A percentile compares a stretch with the other conserved stretches of the same genome.
These are phyloP conservation scores for Gossypium ekmanianum DNA, from an alignment of 345 rosid genomes.

Conservation along the genomic window DNA sequence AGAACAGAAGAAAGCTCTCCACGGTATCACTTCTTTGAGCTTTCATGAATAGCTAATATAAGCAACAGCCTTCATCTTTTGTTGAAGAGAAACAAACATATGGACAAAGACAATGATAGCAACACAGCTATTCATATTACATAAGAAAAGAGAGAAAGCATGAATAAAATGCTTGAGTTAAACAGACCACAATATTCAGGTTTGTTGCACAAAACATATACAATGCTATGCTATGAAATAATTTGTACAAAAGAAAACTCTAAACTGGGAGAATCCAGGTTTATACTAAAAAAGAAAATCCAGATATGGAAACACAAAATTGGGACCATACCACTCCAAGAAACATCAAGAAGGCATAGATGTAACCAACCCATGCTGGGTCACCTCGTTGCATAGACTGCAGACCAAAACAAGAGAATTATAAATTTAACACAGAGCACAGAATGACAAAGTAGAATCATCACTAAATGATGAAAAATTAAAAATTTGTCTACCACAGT, in stretches of 20 bases:
- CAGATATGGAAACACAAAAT: not conserved
- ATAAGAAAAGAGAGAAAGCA: not conserved
- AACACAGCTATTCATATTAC: not conserved
- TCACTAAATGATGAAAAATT: not conserved
- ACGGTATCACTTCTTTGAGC: not conserved
- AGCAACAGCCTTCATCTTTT: not conserved
- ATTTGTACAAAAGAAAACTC: not conserved
- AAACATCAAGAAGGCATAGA: constrained; percentile 80
- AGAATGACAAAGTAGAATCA: constrained; percentile 3
- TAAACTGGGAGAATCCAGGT: not conserved
- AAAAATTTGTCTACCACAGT: constrained; percentile 8
- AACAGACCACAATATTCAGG: not conserved
- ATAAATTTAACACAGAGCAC: not conserved
- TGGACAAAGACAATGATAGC: constrained; percentile 3
- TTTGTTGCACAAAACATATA: not conserved
- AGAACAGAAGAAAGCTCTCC: not conserved
- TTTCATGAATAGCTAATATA: not conserved
- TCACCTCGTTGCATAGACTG: constrained; percentile 96
- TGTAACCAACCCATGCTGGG: constrained; percentile 83
- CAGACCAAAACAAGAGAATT: constrained; percentile 18
- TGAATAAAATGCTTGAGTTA: not conserved
- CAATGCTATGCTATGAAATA: not conserved
- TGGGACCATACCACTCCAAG: constrained; percentile 65
- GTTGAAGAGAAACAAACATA: not conserved
- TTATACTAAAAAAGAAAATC: not conserved